Base-by-base conservation (phyloP, 352 stramenopile genomes). In the Phytophthora pluvialis region DNA sequence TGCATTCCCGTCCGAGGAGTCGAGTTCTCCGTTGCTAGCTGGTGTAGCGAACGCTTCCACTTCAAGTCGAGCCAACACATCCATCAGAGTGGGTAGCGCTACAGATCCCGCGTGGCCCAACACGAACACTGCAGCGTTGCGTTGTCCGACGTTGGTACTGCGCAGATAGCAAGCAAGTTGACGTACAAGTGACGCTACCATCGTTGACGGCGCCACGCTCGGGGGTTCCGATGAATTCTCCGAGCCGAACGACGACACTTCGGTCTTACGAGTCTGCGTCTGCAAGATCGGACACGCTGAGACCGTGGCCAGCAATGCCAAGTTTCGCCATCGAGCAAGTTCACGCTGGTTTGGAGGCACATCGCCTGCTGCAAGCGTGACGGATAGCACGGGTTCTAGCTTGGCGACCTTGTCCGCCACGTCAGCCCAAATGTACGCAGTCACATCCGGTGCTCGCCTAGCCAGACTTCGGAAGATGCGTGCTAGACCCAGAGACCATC, bases 361-460 rank as follows among this genome's bases (percentile, higher is more conserved):
- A 9, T 64, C 60, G 3, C 13, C 35, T 39, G 25, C 8, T 35
- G 57, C 26, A 15, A 18, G 33, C 15, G 42, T 72, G 50, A 50
- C 54, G 25, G 80, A 64, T 7, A 93, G 75, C 6, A 78, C 72
- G 2, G 85, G 86, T 45, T 93, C 86, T 5, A 89, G 59, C 18
- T 89, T 85, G 21, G 73, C 51, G 8, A 90, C 70, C 8, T 86
- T 90, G 54, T 90, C 80, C 42, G 67, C 77, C 31, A 89, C 72
- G 28, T 90, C 78, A 1, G 61, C 54, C 83, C 83, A 94, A 52
- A 93, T 86, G 64, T 84, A 90, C 9, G 71, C 67, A 1, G 72
- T 73, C 21, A 92, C 73, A n/a, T 89, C 75, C 6, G 86, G 78
- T 29, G 75, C 69, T 56, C 63, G 69, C 3, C 61, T 60, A n/a